Evolutionary conservation across 1,139 yeast species (phyloP), one percentile per base, ranked within the genome.

Genomic region (Hanseniaspora uvarum): DNA sequence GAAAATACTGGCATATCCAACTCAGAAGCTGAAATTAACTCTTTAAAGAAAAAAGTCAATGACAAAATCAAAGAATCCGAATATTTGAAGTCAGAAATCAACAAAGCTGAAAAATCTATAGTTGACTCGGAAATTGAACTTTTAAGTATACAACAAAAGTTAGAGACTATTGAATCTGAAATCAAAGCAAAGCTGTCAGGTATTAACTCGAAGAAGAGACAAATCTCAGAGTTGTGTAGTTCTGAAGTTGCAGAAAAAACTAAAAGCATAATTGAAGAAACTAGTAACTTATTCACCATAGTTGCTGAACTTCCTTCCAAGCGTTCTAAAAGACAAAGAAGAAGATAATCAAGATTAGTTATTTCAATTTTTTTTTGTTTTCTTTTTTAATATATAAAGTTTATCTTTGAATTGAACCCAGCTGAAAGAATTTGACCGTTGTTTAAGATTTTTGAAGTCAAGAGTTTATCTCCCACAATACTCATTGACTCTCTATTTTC

Each of bases 21-120:
- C 3, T 6, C 18, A 5, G 28, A 31, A 3, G n/a, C 21, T 16
- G 34, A 14, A 44, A 43, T 14, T 24, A 26, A 10, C 28, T 39
- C 18, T 26, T 23, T 79, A 68, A 72, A 10, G 72, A 72, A 39
- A 95, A 88, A 65, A 0, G 76, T 79, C 0, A 67, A 66, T 6
- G 86, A 80, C 16, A 77, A 85, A 0, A 65, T 68, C 3, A 60
- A 62, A 1, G 77, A 75, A 53, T 70, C 78, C 6, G 64, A 61
- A 3, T 66, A 62, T 1, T 60, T 73, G n/a, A 62, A 67, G 41
- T 62, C 61, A 0, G 68, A 66, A 36, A 68, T 72, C 24, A 63
- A 62, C 2, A 68, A 61, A 10, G 63, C 68, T 30, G 59, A 63
- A 51, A 48, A 46, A 4, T 53, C 55, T 12, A 56, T 59, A 4